Evolutionary conservation across 208 protist species (phyloP), one percentile per base, ranked within the genome.

Genomic region (Tritrichomonas musculus): DNA sequence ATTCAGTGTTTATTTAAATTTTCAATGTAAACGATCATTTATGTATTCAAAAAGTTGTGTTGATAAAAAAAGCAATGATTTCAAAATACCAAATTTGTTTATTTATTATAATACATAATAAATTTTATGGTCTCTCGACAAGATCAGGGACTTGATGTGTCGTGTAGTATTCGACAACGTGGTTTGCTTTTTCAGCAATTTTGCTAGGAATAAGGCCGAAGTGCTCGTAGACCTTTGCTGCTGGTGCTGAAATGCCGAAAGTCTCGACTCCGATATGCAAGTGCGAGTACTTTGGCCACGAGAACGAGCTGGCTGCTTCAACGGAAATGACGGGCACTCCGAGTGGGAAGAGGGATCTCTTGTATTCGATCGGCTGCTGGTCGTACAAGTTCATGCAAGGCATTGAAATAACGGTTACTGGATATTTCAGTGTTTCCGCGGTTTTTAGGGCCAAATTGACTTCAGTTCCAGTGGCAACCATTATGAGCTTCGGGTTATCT

Each of bases 391-490:
- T 97, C 93, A 97, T 96, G 94, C 97, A 99, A 55, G 98, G 98
- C 97, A 99, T 98, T 55, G 98, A 99, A 80, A 99, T 98, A 53
- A 99, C 98, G 69, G 92, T 53, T 47, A 93, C 39, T 50, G 36
- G n/a, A 39, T 93, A 36, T 17, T 57, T 41, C 27, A 92, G 9
- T 39, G 82, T 27, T 64, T 93, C 39, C 2, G 73, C 77, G 17
- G 93, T 93, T 27, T 92, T 39, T 27, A 95, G 33, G 25, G 93
- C 55, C 8, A 93, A 49, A 33, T 30, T 27, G 17, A 99, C 97
- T 96, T 99, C 99, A n/a, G 98, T 98, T 88, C 99, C 99, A 88
- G 97, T 99, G 17, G 97, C 95, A 47, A 99, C 95, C 44, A 99
- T 95, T 84, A 98, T 97, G 69, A 99, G 93, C 92, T 98, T 96